These are phyloP conservation scores for Globisporangium abappressorium DNA, from an alignment of 352 stramenopile genomes.

Conservation along the genomic window DNA sequence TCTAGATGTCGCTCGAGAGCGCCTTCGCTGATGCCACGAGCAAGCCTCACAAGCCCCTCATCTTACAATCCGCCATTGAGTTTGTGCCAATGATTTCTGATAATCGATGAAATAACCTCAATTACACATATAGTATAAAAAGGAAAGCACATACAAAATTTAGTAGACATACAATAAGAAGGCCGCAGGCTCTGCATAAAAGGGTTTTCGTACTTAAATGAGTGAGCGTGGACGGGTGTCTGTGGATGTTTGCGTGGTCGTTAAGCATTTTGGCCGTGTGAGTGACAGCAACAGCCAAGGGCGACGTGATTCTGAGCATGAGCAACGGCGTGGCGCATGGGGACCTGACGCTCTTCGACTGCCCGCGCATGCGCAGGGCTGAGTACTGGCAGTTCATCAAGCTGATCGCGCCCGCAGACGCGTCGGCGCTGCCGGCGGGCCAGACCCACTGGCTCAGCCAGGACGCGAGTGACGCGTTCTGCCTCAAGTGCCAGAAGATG, in stretches of 20 bases:
- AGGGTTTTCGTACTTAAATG: not conserved
- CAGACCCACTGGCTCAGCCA: slow-evolving; percentile 58
- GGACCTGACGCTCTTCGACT: slow-evolving; percentile 54
- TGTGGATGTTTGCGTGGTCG: slow-evolving; percentile 10
- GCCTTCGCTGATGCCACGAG: slow-evolving; percentile 18
- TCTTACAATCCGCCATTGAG: not conserved
- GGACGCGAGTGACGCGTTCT: slow-evolving; percentile 48
- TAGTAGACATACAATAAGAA: no score
- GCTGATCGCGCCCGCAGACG: slow-evolving; percentile 36
- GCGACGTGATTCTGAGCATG: slow-evolving; percentile 22
- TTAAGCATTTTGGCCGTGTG: slow-evolving; percentile 1
- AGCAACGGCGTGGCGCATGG: slow-evolving; percentile 50
- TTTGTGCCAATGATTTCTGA: slow-evolving; percentile 5
- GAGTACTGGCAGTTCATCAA: slow-evolving; percentile 71
- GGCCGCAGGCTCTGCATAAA: not conserved
- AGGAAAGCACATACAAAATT: no score
- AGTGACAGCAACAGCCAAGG: not conserved
- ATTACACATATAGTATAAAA: not conserved
- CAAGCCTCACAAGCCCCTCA: slow-evolving; percentile 4
- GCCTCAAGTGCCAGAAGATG: slow-evolving; percentile 41
- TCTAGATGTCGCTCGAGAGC: slow-evolving; percentile 24
- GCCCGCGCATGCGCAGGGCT: slow-evolving; percentile 45
- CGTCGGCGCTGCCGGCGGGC: slow-evolving; percentile 21
- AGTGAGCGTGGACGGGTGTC: slow-evolving; percentile 6
- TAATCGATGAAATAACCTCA: not conserved